Base-by-base conservation (phyloP, 2,329 filamentous ascomycete species). In the Fusarium drepaniforme region DNA sequence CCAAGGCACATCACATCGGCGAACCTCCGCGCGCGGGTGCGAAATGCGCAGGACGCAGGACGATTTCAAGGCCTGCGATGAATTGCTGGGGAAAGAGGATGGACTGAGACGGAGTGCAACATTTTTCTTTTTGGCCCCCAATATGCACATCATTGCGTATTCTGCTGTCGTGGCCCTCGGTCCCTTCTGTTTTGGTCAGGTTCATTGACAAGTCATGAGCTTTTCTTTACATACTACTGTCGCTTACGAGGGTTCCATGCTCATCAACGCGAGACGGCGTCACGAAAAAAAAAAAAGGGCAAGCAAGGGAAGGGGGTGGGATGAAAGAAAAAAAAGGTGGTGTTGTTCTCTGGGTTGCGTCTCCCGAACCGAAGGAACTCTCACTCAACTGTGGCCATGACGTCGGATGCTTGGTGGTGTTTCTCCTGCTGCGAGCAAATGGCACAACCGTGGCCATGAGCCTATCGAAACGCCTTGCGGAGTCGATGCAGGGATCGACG, bases 391-490 rank as follows among this genome's bases (percentile, higher is more conserved):
- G 65, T 59, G 53, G 46, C 57, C 49, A 74, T 76, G 76, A 70
- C 75, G 77, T 75, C 65, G 67, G 63, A 64, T 37, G 53, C 53
- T 57, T 35, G 33, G 30, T 57, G 61, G 35, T 61, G 44, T 42
- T 65, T 35, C 57, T 72, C 60, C 56, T 72, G 57, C 66, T 68
- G 46, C 60, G 35, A 59, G 35, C 57, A 59, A 60, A 75, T 72
- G 70, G 67, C 64, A 75, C 76, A 76, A 66, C 69, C 74, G 58
- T 66, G 66, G 66, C 70, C 77, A 75, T 80, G 70, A 81, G 78
- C 80, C 80, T 79, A 81, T 81, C 63, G 76, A 79, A 80, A 80
- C 68, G 80, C 80, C 80, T 81, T 76, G 77, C 74, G 65, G 68
- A 75, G 63, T 67, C n/a, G 49, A 58, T 67, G 67, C 75, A 79